phyloP scores from a whole-genome alignment of 768 basidiomycete species.

The Pilatotrama ljubarskyi region DNA sequence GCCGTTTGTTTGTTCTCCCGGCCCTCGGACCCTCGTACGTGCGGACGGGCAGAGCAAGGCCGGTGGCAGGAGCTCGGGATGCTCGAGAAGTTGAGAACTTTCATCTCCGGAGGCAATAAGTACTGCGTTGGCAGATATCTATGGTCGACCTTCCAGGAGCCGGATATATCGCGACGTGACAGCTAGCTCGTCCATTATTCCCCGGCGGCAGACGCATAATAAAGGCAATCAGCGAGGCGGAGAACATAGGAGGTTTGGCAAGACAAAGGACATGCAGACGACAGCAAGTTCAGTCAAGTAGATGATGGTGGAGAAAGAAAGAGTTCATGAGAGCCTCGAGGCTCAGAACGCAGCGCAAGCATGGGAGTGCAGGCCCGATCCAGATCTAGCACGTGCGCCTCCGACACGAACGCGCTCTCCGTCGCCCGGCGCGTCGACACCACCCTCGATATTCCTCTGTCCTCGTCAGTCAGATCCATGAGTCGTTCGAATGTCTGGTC shows the following conservation, averaged over 20 bases:
- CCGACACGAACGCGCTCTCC: background rate
- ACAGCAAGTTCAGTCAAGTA: background rate
- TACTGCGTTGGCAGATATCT: background rate
- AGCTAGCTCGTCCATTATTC: background rate
- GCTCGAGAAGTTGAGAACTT: slow-evolving; percentile 4
- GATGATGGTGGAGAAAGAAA: slow-evolving; percentile 9
- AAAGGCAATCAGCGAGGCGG: background rate
- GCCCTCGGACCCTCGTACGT: slow-evolving; percentile 1
- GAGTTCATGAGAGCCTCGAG: background rate
- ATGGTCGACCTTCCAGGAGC: background rate
- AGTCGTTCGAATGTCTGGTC: slow-evolving; percentile 25
- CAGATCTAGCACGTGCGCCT: slow-evolving; percentile 8
- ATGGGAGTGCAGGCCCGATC: slow-evolving; percentile 1
- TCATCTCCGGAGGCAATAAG: background rate
- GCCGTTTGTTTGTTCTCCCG: slow-evolving; percentile 15
- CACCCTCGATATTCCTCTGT: slow-evolving; percentile 2
- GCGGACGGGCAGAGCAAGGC: background rate
- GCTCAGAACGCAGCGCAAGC: background rate
- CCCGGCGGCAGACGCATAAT: background rate
- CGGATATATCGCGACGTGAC: background rate
- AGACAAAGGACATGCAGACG: background rate
- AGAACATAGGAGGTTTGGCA: too few relatives aligned
- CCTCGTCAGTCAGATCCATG: background rate
- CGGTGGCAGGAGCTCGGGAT: background rate
- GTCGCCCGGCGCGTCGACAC: background rate